Evolutionary conservation across 768 basidiomycete species (phyloP).

Genomic region (Dacryopinax primogenitus): DNA sequence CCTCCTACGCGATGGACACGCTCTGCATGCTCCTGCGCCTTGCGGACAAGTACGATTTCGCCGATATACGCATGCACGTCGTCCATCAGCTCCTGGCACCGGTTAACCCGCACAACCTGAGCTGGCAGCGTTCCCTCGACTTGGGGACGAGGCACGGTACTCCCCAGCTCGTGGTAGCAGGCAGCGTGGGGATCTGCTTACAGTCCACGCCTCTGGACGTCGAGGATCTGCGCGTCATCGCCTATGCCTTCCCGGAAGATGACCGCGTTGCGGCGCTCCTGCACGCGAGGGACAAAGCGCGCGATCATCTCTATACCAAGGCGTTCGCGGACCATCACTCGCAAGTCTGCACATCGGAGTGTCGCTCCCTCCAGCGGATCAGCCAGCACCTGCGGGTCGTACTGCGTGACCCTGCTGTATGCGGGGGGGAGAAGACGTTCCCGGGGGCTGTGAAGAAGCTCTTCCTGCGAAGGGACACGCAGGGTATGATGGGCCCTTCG

Average conservation of each 20-base stretch:
- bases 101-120: background rate
- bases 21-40: conserved; percentile 1
- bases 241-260: background rate
- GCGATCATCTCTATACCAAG: background rate
- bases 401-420: background rate
- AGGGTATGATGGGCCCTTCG: background rate
- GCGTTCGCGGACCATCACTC: background rate
- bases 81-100: background rate
- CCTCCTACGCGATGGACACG: background rate
- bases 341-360: background rate
- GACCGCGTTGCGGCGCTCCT: background rate
- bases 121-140: background rate
- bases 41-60: background rate
- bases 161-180: background rate
- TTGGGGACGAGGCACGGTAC: background rate
- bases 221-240: background rate
- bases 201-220: background rate
- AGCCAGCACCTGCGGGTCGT: background rate
- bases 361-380: background rate
- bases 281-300: background rate
- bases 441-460: background rate
- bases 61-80: background rate
- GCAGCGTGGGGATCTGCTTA: background rate
- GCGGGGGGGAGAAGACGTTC: background rate
- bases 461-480: background rate